A percentile compares a stretch with the other conserved stretches of the same genome.
Conservation (phyloP, 2,329 filamentous ascomycete genomes). For the Exutisphaerella laricina region DNA sequence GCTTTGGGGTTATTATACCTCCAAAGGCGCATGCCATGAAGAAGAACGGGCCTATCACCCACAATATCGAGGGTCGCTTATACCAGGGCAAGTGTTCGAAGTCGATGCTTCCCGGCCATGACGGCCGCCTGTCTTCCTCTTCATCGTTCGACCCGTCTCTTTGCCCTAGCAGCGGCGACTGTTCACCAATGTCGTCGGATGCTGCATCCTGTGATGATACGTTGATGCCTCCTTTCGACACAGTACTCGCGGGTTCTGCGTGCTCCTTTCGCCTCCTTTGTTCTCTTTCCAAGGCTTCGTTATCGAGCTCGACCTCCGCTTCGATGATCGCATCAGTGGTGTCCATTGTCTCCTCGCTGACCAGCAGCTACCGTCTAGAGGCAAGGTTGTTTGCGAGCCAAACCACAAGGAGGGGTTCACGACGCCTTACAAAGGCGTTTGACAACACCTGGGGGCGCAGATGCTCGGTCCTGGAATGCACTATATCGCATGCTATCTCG, state of each 20-base stretch:
- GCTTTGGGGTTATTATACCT: slow-evolving; percentile 74
- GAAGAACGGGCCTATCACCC: slow-evolving; percentile 74
- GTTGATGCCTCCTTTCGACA: slow-evolving; percentile 24
- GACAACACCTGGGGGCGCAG: background rate
- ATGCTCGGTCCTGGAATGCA: background rate
- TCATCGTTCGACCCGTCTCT: slow-evolving; percentile 17
- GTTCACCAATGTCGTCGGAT: slow-evolving; percentile 21
- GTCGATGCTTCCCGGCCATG: slow-evolving; percentile 39
- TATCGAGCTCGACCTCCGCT: slow-evolving; percentile 31
- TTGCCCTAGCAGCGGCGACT: slow-evolving; percentile 23
- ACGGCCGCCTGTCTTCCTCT: slow-evolving; percentile 16
- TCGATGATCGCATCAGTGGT: slow-evolving; percentile 30
- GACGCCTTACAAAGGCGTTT: background rate
- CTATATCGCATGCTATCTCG: background rate
- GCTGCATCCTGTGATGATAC: slow-evolving; percentile 2
- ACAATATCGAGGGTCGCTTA: slow-evolving; percentile 64
- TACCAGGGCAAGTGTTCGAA: slow-evolving; percentile 59
- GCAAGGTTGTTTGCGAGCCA: background rate
- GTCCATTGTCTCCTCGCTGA: slow-evolving; percentile 24
- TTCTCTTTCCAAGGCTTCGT: slow-evolving; percentile 19
- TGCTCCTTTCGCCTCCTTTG: slow-evolving; percentile 13
- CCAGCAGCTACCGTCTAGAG: background rate
- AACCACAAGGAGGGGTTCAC: background rate
- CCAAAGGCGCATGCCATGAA: slow-evolving; percentile 83
- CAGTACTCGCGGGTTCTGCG: slow-evolving; percentile 18